Base-by-base conservation (phyloP, 2,329 filamentous ascomycete genomes). In the Apiospora saccharicola region DNA sequence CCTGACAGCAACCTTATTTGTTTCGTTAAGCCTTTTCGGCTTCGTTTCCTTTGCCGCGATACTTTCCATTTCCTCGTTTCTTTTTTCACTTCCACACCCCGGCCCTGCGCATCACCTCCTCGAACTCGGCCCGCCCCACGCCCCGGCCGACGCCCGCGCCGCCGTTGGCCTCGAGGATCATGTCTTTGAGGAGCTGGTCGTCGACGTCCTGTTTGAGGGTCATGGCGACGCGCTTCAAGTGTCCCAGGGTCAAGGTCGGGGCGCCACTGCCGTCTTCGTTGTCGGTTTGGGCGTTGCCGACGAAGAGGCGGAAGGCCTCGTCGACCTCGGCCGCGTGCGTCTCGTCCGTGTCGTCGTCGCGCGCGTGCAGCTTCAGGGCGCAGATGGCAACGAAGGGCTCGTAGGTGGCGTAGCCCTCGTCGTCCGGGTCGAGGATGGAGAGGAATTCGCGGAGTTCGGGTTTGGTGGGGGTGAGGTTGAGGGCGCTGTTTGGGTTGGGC, bases 141-240 rank as follows among this genome's bases (percentile, higher is more conserved):
- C 93, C 94, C 72, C 86, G 88, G 49, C 86, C 89, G 14, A 93
- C 88, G 22, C 93, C 92, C 4, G 88, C 90, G 1, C 94, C 94
- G 3, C 93, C 94, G 82, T 97, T 98, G 68, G 96, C 96, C 86
- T 98, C 96, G 68, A 95, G 85, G 72, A 99, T 92, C 96, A 99
- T 99, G 85, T 98, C 95, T 84, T 90, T 90, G 79, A 99, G 84
- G 79, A 97, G 83, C 68, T 94, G 92, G 78, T 98, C 96, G 73
- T 90, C 90, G 34, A 97, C 91, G 74, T 92, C 94, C 83, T 98
- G 94, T 82, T 94, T 94, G 77, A 99, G 84, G 77, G 94, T 90
- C 76, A 90, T 90, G 57, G 95, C 95, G 71, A 98, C 92, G 78
- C 92, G 88, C 79, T 90, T 90, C 80, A 99, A 83, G 83, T 97